phyloP scores from a whole-genome alignment of 371 early-diverging fungal genomes.

The Mortierella sp. region DNA sequence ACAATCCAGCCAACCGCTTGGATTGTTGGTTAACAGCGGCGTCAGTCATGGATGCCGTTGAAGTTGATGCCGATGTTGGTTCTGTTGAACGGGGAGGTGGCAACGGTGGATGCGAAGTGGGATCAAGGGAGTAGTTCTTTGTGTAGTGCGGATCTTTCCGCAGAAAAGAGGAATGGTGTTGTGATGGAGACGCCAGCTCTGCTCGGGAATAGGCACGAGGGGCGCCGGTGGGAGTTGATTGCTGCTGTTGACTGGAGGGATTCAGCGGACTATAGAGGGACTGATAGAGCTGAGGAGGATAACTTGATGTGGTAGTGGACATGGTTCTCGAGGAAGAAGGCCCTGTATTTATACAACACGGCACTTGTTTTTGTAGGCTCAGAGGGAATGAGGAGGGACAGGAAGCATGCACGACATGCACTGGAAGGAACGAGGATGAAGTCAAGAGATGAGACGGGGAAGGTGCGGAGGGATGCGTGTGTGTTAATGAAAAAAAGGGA shows the following conservation, averaged over 20 bases:
- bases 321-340: slow-evolving; percentile 25
- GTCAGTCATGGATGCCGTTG: slow-evolving; percentile 21
- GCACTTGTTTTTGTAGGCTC: not conserved
- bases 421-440: slow-evolving; percentile 1
- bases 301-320: slow-evolving; percentile 47
- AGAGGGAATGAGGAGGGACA: not conserved
- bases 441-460: not conserved
- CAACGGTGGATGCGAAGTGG: not conserved
- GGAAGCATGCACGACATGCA: slow-evolving; percentile 13
- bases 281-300: slow-evolving; percentile 31
- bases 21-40: slow-evolving; percentile 47
- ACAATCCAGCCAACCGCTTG: slow-evolving; percentile 47
- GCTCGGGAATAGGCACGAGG: not conserved
- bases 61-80: not conserved
- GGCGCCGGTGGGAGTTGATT: not conserved
- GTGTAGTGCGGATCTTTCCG: slow-evolving; percentile 7
- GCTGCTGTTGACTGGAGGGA: slow-evolving; percentile 5
- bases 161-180: slow-evolving; percentile 16
- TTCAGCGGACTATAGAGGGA: slow-evolving; percentile 26
- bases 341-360: slow-evolving; percentile 40
- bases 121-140: not conserved
- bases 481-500: slow-evolving; percentile 17
- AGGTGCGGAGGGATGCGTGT: not conserved
- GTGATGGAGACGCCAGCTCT: not conserved
- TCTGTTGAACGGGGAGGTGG: not conserved